Evolutionary conservation across 768 basidiomycete genomes (phyloP), one percentile per base, ranked within the genome.

Genomic region (Russula ochroleuca): DNA sequence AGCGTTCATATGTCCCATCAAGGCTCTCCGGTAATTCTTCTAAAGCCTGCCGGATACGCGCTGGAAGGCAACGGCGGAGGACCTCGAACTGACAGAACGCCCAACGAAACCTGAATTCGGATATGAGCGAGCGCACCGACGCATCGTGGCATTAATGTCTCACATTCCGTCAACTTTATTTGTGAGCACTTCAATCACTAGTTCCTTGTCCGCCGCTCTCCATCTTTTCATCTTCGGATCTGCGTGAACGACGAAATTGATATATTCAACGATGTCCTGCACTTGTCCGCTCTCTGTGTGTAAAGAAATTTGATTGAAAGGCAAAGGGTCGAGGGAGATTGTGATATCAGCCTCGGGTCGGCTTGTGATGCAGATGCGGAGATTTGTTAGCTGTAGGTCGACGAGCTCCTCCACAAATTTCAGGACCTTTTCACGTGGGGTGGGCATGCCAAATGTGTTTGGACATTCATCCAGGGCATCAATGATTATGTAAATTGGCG

Each of bases 381-480:
- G 57, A 23, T 48, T 48, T 37, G 11, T 8, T 6, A 48, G 23
- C 1, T 10, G 23, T 25, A 47, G 35, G 10, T 33, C 14, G 19
- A 45, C 31, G 8, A 57, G 43, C 19, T 47, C 31, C n/a, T 23
- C 31, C 31, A 57, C 11, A 11, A 57, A 19, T 14, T 1, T 13
- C 14, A 57, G 43, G 43, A 57, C 56, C 43, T 57, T 31, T 21
- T 47, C 31, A 35, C 56, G 56, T 1, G 43, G 56, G 3, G 56
- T 45, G 1, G 43, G n/a, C 56, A 28, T 33, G n/a, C 13, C 43
- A 8, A 15, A 25, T 14, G n/a, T 47, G 19, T 48, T 58, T 10
- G 57, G 57, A 35, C 45, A 58, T 58, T 58, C 57, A 8, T 58
- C 45, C 14, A 58, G 4, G 3, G 31, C 57, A 37, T 57, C 57